Conservation (phyloP, 306 rosid genomes). For the Prunus padus region DNA sequence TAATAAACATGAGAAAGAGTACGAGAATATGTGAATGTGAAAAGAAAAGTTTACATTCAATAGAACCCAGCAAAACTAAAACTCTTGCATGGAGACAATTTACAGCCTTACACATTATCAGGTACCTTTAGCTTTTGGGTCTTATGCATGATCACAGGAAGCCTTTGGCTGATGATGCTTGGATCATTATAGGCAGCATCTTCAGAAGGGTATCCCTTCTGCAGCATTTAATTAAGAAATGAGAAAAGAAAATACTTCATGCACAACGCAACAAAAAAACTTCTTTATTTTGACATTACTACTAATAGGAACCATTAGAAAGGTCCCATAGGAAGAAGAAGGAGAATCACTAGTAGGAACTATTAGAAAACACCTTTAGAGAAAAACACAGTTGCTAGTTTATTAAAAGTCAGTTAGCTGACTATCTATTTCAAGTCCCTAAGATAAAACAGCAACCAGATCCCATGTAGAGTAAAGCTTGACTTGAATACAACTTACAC, state of each 20-base stretch:
- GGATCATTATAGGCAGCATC: slow-evolving; percentile 83
- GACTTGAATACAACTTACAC: background rate
- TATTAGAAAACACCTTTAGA: background rate
- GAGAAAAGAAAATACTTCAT: slow-evolving; percentile 18
- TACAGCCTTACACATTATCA: slow-evolving; percentile 51
- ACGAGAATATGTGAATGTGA: background rate
- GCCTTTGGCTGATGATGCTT: slow-evolving; percentile 65
- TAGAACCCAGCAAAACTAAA: slow-evolving; percentile 26
- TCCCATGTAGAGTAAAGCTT: background rate
- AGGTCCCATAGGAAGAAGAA: background rate
- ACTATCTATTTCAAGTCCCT: background rate
- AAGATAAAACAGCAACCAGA: background rate
- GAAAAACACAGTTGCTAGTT: background rate
- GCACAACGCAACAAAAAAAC: background rate
- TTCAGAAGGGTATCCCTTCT: slow-evolving; percentile 82
- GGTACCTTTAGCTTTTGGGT: slow-evolving; percentile 68
- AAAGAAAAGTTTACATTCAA: slow-evolving; percentile 14
- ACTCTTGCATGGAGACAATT: slow-evolving; percentile 31
- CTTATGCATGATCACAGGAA: slow-evolving; percentile 61
- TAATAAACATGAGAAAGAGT: background rate
- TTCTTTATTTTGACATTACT: background rate
- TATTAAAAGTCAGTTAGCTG: background rate
- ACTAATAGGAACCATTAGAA: background rate
- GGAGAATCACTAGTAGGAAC: background rate
- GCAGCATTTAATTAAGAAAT: slow-evolving; percentile 38